These are phyloP conservation scores for Crithidia expoeki DNA, from an alignment of 208 protist species.

Conservation along the genomic window DNA sequence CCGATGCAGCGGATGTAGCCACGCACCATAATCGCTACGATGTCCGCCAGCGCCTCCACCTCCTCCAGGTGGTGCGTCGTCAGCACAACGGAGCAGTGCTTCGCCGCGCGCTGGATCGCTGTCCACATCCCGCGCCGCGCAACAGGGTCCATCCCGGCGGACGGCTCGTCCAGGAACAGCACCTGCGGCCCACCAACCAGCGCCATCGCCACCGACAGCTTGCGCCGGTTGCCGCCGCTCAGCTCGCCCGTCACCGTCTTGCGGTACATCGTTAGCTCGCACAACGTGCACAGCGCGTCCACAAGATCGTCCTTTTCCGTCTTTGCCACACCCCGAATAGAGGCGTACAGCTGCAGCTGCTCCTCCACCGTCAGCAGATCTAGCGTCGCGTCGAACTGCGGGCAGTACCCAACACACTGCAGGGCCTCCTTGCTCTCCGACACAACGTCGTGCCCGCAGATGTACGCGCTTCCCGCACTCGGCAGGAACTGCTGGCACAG, in stretches of 20 bases:
- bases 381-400: conserved; percentile 93
- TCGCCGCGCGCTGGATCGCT: conserved; percentile 53
- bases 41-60: conserved; percentile 82
- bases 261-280: conserved; percentile 37
- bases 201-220: conserved; percentile 65
- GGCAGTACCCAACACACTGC: conserved; percentile 88
- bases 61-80: conserved; percentile 95
- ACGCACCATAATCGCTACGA: conserved; percentile 83
- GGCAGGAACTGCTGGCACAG: conserved; percentile 79
- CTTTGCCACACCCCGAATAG: conserved; percentile 35
- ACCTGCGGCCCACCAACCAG: conserved; percentile 66
- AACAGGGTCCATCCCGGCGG: conserved; percentile 71
- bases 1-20: conserved; percentile 85
- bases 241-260: conserved; percentile 33
- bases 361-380: conserved; percentile 89
- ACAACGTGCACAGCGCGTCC: conserved; percentile 36
- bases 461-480: conserved; percentile 61
- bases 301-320: conserved; percentile 27
- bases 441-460: conserved; percentile 70
- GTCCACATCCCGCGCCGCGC: conserved; percentile 67
- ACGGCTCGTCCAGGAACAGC: conserved; percentile 78
- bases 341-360: conserved; percentile 57
- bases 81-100: conserved; percentile 81
- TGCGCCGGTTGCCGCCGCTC: conserved; percentile 79
- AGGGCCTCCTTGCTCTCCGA: conserved; percentile 42